Conservation (phyloP, 345 rosid species). For the Eucalyptus rudis region DNA sequence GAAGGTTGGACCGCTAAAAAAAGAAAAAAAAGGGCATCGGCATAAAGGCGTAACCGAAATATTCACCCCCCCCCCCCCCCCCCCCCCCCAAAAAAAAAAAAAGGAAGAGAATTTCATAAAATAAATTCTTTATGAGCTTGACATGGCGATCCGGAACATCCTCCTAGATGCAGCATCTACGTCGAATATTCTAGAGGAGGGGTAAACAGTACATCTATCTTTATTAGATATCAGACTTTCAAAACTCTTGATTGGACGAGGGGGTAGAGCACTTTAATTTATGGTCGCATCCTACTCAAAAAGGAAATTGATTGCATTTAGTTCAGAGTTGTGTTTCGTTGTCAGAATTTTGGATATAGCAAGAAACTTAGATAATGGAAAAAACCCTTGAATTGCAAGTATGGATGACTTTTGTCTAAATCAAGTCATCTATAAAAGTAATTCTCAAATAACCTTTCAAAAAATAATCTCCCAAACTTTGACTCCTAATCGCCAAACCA, state of each 20-base stretch:
- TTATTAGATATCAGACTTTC: neutral
- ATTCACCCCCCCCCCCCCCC: too few species aligned
- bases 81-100: neutral
- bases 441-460: neutral
- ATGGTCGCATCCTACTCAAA: rapidly evolving
- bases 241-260: neutral
- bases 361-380: neutral
- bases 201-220: neutral
- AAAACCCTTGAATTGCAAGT: neutral
- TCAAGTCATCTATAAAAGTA: neutral
- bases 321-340: neutral
- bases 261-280: neutral
- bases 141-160: neutral
- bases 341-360: neutral
- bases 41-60: neutral
- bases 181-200: neutral
- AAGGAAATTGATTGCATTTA: neutral
- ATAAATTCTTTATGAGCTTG: neutral
- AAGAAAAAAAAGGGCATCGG: neutral
- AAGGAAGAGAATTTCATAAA: neutral
- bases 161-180: neutral
- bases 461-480: neutral
- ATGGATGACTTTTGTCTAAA: neutral
- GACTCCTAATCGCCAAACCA: neutral
- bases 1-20: neutral